These are phyloP conservation scores for Tilletia setariae DNA, from an alignment of 1,284 basidiomycete genomes.

Conservation along the genomic window DNA sequence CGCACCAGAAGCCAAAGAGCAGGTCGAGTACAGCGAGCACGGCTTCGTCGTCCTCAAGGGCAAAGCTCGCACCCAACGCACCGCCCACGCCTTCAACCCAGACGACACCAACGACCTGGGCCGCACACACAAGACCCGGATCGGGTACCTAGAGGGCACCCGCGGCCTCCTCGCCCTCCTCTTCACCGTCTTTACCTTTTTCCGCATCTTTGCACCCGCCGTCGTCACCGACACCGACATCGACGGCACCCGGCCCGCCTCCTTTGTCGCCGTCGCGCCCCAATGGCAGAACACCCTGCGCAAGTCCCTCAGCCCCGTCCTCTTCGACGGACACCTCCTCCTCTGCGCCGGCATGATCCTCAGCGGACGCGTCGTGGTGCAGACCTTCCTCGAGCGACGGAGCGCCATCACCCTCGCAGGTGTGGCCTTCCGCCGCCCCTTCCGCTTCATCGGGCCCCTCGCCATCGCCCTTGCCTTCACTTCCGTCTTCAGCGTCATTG, in stretches of 20 bases:
- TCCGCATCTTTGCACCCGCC: constrained; percentile 41
- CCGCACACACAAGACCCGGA: constrained; percentile 17
- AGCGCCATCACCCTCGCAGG: constrained; percentile 28
- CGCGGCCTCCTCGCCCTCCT: constrained; percentile 35
- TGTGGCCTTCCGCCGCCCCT: constrained; percentile 36
- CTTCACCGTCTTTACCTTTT: constrained; percentile 40
- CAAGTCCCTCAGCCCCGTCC: constrained; percentile 31
- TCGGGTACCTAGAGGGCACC: constrained; percentile 31
- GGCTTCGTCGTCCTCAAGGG: constrained; percentile 1
- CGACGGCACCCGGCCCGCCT: constrained; percentile 31
- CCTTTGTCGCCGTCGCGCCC: constrained; percentile 23
- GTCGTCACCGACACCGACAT: constrained; percentile 33
- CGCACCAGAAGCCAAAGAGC: not conserved
- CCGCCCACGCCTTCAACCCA: constrained; percentile 17
- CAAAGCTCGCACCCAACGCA: not conserved
- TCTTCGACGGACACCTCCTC: constrained; percentile 38
- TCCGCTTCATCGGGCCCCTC: constrained; percentile 34
- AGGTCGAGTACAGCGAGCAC: not conserved
- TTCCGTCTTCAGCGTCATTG: constrained; percentile 26
- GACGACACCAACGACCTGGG: constrained; percentile 29
- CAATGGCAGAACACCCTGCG: constrained; percentile 32
- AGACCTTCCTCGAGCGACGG: constrained; percentile 38
- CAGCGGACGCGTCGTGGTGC: constrained; percentile 28
- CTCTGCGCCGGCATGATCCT: constrained; percentile 35
- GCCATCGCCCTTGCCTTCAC: constrained; percentile 27